Percentiles rank a stretch among this genome's conserved stretches.
phyloP scores from a whole-genome alignment of 176 grass and related monocot genomes.

The Puccinellia tenuiflora region DNA sequence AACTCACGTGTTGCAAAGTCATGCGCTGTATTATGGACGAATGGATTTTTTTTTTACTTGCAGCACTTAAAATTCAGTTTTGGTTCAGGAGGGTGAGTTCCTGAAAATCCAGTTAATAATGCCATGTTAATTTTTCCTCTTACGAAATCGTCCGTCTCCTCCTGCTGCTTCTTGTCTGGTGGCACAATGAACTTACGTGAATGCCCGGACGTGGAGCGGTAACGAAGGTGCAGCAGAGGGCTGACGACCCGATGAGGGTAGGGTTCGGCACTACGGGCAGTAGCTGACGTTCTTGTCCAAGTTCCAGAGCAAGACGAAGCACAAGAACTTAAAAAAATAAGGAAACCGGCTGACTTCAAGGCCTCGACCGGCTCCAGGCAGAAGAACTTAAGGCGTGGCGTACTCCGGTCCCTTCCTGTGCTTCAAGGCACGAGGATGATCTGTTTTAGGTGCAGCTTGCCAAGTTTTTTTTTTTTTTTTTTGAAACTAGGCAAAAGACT shows the following conservation, averaged over 20 bases:
- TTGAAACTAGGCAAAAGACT: too few relatives aligned
- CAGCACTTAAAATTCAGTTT: not conserved
- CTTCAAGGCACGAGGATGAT: too few relatives aligned
- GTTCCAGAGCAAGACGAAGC: too few relatives aligned
- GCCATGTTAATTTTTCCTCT: too few relatives aligned
- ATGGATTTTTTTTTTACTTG: not conserved
- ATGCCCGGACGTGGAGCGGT: not conserved
- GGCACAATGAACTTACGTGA: not conserved
- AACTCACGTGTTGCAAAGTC: not conserved
- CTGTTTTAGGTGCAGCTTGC: too few relatives aligned
- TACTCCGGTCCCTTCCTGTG: too few relatives aligned
- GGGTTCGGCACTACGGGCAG: not conserved
- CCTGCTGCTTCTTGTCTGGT: not conserved
- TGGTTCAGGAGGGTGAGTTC: not conserved
- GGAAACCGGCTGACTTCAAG: too few relatives aligned
- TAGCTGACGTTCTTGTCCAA: too few relatives aligned
- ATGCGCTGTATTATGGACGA: conserved; percentile 18
- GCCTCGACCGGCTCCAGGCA: too few relatives aligned
- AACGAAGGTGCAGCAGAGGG: not conserved
- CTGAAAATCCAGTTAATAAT: not conserved
- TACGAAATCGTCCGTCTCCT: not conserved
- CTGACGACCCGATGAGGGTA: not conserved
- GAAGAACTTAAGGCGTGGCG: too few relatives aligned
- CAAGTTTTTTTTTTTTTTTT: too few relatives aligned
- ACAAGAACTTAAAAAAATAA: too few relatives aligned